phyloP scores from a whole-genome alignment of 2,329 filamentous ascomycete genomes.

The Sarocladium oryzae region DNA sequence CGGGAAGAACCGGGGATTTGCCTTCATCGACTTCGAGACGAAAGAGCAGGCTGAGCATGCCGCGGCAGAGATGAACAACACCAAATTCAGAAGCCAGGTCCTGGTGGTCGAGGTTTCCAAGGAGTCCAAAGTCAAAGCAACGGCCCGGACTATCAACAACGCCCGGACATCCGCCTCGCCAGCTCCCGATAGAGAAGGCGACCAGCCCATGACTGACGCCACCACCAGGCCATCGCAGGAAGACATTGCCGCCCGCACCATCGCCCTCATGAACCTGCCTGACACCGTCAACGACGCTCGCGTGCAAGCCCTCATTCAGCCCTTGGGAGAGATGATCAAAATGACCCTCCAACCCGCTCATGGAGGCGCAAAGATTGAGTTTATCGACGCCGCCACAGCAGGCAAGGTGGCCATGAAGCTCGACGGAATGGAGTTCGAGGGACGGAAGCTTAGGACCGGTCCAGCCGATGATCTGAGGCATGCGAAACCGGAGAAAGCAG shows the following conservation, averaged over 20 bases:
- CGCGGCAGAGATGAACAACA: slow-evolving; percentile 62
- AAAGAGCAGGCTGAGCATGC: slow-evolving; percentile 63
- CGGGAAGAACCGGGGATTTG: slow-evolving; percentile 69
- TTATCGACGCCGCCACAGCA: slow-evolving; percentile 59
- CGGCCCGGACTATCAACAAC: slow-evolving; percentile 36
- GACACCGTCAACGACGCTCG: slow-evolving; percentile 90
- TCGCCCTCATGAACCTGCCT: slow-evolving; percentile 78
- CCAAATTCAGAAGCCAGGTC: slow-evolving; percentile 60
- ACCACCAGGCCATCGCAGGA: slow-evolving; percentile 31
- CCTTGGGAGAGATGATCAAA: slow-evolving; percentile 65
- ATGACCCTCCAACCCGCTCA: slow-evolving; percentile 75
- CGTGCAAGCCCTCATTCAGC: slow-evolving; percentile 65
- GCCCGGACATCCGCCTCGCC: slow-evolving; percentile 27
- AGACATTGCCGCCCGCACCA: slow-evolving; percentile 59
- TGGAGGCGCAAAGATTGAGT: slow-evolving; percentile 82
- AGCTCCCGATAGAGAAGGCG: slow-evolving; percentile 29
- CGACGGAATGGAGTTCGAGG: slow-evolving; percentile 48
- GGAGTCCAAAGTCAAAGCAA: slow-evolving; percentile 49
- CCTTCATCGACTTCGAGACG: slow-evolving; percentile 70
- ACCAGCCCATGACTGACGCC: slow-evolving; percentile 31
- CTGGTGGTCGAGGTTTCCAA: slow-evolving; percentile 59
- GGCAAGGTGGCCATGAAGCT: slow-evolving; percentile 63
- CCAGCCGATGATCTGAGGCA: slow-evolving; percentile 47
- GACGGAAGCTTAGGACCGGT: slow-evolving; percentile 48
- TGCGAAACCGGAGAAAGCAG: slow-evolving; percentile 36